Evolutionary conservation across 2,329 filamentous ascomycete species (phyloP).

Genomic region (Monilinia fructicola): DNA sequence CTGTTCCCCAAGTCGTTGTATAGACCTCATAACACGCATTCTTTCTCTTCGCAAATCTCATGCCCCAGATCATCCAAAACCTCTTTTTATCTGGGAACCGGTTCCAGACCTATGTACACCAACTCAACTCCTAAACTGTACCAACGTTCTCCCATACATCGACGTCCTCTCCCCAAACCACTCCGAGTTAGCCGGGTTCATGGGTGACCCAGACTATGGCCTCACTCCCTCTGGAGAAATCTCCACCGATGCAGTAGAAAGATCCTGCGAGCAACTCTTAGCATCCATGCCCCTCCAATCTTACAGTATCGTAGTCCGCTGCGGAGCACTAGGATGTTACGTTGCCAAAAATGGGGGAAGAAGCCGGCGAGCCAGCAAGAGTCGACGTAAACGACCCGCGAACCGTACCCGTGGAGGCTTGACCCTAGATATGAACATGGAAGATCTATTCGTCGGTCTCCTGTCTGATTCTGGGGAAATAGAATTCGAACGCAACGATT

Average conservation of each 20-base stretch:
- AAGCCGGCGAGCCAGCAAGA: constrained; percentile 27
- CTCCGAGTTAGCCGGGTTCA: constrained; percentile 81
- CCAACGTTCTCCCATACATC: constrained; percentile 60
- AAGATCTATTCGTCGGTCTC: constrained; percentile 59
- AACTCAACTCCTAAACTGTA: constrained; percentile 63
- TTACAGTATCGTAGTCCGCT: constrained; percentile 67
- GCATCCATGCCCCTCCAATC: constrained; percentile 64
- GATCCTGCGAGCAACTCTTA: constrained; percentile 61
- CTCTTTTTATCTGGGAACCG: constrained; percentile 91
- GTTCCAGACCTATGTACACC: constrained; percentile 84
- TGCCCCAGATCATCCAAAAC: constrained; percentile 47
- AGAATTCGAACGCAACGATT: constrained; percentile 46
- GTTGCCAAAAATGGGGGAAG: constrained; percentile 47
- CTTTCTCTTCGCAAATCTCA: constrained; percentile 53
- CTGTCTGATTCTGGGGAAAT: constrained; percentile 53
- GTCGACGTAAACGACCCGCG: constrained; percentile 31
- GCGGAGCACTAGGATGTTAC: constrained; percentile 71
- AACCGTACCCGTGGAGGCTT: constrained; percentile 51
- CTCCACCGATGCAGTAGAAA: constrained; percentile 54
- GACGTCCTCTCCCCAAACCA: constrained; percentile 79
- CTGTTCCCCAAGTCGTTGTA: constrained; percentile 75
- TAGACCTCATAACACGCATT: constrained; percentile 73
- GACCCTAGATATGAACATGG: constrained; percentile 62
- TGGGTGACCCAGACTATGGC: constrained; percentile 56
- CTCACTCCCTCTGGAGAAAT: constrained; percentile 45